Evolutionary conservation across 2,329 filamentous ascomycete species (phyloP), one percentile per base, ranked within the genome.

Genomic region (Nannizzia gypsea): DNA sequence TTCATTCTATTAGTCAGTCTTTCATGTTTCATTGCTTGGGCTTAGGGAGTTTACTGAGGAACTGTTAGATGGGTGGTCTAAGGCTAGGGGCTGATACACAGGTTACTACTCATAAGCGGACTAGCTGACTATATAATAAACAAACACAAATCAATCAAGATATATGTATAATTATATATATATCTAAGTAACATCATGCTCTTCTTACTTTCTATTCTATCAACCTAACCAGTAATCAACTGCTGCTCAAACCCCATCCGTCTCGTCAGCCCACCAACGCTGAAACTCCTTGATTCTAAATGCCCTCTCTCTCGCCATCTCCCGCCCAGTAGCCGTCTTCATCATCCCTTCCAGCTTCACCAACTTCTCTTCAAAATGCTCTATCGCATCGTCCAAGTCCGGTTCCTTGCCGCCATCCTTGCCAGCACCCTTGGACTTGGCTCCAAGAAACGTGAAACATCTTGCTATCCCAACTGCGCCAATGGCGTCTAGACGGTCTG

Each of bases 401-500:
- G 71, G 73, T 36, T 59, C 61, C 5, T 64, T 36, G 31, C 13
- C 65, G 8, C 66, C 66, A 1, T 60, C 68, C 28, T 69, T 67
- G 52, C 66, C 65, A 13, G 68, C 67, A 31, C 40, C 15, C 6
- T 22, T 60, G 26, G 22, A 22, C 71, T 80, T 83, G 9, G 84
- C 86, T 0, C 86, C 90, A 0, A 87, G 83, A 70, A 84, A 96
- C 0, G 86, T 84, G 70, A 93, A 91, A 44, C 82, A 83, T 48
- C 92, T 78, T 1, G 83, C 91, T 60, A 96, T 85, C 0, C 92
- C 92, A 31, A 96, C 82, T 0, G 88, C 89, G 0, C 91, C 92
- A 56, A 96, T 85, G 3, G 90, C 88, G 74, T 97, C 92, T n/a
- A 97, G 77, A 5, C 91, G 80, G 75, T 96, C 92, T 3, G 91